phyloP scores from a whole-genome alignment of 148 eudicot genomes.

The Nepenthes mirabilis region DNA sequence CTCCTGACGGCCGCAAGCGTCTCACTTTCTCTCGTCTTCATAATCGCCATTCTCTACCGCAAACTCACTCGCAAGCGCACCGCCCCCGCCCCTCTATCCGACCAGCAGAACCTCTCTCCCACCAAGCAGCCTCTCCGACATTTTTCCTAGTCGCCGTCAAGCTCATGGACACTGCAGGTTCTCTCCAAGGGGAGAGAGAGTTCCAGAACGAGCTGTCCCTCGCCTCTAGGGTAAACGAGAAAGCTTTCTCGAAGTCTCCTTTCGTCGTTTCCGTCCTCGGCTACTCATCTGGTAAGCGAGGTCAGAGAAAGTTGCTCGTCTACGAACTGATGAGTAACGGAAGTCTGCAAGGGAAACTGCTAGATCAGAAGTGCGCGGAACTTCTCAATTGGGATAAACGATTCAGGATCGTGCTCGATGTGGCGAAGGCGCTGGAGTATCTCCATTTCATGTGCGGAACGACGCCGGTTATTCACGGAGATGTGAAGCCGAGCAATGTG shows the following conservation, averaged over 20 bases:
- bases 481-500: slow-evolving; percentile 81
- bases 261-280: slow-evolving; percentile 51
- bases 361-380: slow-evolving; percentile 54
- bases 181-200: slow-evolving; percentile 80
- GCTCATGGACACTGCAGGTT: slow-evolving; percentile 60
- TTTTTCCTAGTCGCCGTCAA: slow-evolving; percentile 68
- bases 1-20: slow-evolving; percentile 27
- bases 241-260: slow-evolving; percentile 16
- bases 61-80: slow-evolving; percentile 51
- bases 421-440: slow-evolving; percentile 53
- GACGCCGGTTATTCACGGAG: slow-evolving; percentile 64
- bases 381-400: slow-evolving; percentile 51
- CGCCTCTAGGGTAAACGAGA: slow-evolving; percentile 28
- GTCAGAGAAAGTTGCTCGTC: slow-evolving; percentile 33
- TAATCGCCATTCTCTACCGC: slow-evolving; percentile 35
- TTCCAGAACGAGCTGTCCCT: slow-evolving; percentile 70
- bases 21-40: slow-evolving; percentile 23
- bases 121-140: slow-evolving; percentile 32
- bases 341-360: slow-evolving; percentile 67
- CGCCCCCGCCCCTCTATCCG: slow-evolving; percentile 30
- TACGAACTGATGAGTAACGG: slow-evolving; percentile 82
- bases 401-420: slow-evolving; percentile 24
- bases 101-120: slow-evolving; percentile 2
- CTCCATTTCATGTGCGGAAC: slow-evolving; percentile 49
- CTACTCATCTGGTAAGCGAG: slow-evolving; percentile 25